Evolutionary conservation across 2,329 filamentous ascomycete genomes (phyloP), one percentile per base, ranked within the genome.

Genomic region (Penicillium sp.): DNA sequence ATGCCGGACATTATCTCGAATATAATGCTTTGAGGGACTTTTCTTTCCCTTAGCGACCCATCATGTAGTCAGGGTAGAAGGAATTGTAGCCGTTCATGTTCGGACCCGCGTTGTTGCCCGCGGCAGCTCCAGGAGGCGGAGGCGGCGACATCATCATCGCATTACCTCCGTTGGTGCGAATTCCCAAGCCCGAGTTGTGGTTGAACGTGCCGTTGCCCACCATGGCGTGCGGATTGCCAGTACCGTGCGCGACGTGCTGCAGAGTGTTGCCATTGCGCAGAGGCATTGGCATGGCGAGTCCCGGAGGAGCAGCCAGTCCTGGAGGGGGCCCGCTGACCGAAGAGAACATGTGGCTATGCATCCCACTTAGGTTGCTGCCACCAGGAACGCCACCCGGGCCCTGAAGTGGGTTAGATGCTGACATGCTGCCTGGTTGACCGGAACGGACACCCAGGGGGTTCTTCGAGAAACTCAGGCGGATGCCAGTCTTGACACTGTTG

Each of bases 391-490:
- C 77, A 10, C 80, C 80, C 40, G 82, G 81, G 4, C 82, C 80
- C 25, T 80, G 79, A 63, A 86, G 78, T 10, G 80, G 76, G 43
- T 81, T 81, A n/a, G 80, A 73, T 22, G 82, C 77, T 42, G 79
- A 82, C 75, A 84, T 81, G 61, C 79, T 83, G 55, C 80, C 81
- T 38, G 81, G 82, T 71, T 93, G 92, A 28, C 87, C 88, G 1
- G 91, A 92, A 49, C 95, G 89, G 30, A 98, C 94, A 25, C 95
- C 95, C 1, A 98, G 84, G 0, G 95, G 95, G 70, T 98, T 98
- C 81, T 98, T 98, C 33, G 94, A 97, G 77, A 97, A 99, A 77
- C 93, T 97, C 58, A 99, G 83, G 26, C 95, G 89, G 70, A 99
- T 97, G 37, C 95, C 95, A 6, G 94, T 94, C 75, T 97, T 97